Percentiles rank a stretch among this genome's conserved stretches.
Conservation (phyloP, 2,329 filamentous ascomycete genomes). For the Albophoma yamanashiensis region DNA sequence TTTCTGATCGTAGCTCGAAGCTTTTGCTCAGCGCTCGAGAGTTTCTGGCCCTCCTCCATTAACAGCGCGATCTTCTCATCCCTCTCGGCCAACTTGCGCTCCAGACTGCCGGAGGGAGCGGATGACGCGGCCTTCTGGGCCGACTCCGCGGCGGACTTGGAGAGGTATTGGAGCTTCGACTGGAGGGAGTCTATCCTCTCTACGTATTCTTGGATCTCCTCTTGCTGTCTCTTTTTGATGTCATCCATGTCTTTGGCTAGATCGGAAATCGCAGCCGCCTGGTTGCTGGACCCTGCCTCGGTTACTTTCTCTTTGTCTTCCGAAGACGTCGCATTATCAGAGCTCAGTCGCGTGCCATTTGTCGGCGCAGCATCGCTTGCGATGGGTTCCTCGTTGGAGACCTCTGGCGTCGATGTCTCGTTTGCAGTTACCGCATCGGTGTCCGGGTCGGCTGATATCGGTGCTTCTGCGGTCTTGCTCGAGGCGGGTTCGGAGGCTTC, state of each 20-base stretch:
- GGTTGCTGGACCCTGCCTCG: not conserved
- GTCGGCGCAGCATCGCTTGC: not conserved
- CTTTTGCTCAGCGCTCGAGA: slow-evolving; percentile 79
- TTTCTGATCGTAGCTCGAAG: slow-evolving; percentile 77
- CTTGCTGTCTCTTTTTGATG: slow-evolving; percentile 43
- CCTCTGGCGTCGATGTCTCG: not conserved
- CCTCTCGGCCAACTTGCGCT: slow-evolving; percentile 78
- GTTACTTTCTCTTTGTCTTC: not conserved
- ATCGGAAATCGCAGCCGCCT: not conserved
- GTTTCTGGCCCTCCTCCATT: slow-evolving; percentile 83
- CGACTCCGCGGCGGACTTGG: slow-evolving; percentile 65
- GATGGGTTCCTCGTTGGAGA: not conserved
- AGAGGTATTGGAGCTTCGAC: slow-evolving; percentile 80
- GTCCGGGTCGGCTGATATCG: not conserved
- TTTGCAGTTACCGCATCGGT: not conserved
- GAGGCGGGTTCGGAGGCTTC: slow-evolving; percentile 1
- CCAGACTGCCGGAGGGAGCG: slow-evolving; percentile 52
- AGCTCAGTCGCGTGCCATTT: not conserved
- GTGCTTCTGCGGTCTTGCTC: not conserved
- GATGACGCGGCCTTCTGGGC: slow-evolving; percentile 58
- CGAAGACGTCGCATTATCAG: not conserved
- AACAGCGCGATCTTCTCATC: slow-evolving; percentile 83
- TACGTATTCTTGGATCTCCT: slow-evolving; percentile 73
- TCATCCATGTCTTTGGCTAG: slow-evolving; percentile 12
- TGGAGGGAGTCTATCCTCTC: slow-evolving; percentile 90